These are phyloP conservation scores for Teunomyces atbi DNA, from an alignment of 805 yeast genomes.

Conservation along the genomic window DNA sequence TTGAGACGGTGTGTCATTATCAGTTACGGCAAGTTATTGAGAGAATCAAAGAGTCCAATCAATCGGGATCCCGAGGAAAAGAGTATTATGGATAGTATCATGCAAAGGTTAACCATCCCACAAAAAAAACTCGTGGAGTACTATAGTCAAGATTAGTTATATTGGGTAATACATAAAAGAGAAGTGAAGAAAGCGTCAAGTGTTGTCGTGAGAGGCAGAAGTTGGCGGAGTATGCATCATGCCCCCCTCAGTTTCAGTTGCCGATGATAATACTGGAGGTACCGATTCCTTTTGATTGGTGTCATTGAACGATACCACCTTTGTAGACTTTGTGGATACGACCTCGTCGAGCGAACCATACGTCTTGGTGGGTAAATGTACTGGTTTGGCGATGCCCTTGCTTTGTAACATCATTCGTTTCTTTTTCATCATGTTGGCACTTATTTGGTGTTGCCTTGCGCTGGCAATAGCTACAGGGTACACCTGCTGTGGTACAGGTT, in stretches of 20 bases:
- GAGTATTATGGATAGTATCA: conserved; percentile 22
- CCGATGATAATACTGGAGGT: conserved; percentile 4
- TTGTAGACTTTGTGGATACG: conserved; percentile 1
- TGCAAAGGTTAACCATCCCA: conserved; percentile 38
- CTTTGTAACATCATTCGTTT: conserved; percentile 23
- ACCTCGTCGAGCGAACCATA: conserved; percentile 2
- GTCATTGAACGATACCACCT: conserved; percentile 2
- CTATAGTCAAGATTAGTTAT: conserved; percentile 27
- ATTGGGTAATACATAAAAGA: conserved; percentile 3
- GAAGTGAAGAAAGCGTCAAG: conserved; percentile 1
- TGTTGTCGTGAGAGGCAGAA: conserved; percentile 8
- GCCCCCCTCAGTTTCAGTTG: conserved; percentile 6
- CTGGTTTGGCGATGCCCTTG: conserved; percentile 3
- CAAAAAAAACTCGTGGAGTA: conserved; percentile 49
- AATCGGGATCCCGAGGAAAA: conserved; percentile 14
- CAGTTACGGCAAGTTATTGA: conserved; percentile 36
- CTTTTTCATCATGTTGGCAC: conserved; percentile 34
- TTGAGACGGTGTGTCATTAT: conserved; percentile 37
- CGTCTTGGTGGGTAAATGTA: conserved; percentile 1
- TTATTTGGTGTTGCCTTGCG: conserved; percentile 32
- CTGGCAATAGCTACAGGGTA: conserved; percentile 12
- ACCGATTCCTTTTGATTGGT: conserved; percentile 4
- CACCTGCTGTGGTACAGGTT: neutral
- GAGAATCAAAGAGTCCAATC: conserved; percentile 17
- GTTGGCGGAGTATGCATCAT: conserved; percentile 13